Evolutionary conservation across 768 basidiomycete species (phyloP).

Genomic region (Mycena belliarum): DNA sequence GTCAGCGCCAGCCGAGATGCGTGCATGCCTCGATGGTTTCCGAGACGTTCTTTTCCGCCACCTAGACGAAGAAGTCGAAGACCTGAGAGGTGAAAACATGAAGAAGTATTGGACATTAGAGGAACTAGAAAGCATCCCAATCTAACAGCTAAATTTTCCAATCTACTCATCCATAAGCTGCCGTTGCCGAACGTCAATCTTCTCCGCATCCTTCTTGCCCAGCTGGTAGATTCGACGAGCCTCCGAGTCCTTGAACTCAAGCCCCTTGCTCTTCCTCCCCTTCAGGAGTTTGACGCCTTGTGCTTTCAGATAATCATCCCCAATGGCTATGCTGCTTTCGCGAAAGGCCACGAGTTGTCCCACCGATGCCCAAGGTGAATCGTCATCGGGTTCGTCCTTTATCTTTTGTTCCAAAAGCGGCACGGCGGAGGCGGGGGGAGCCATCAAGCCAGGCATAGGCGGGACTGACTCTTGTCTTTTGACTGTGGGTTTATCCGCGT

Average conservation of each 20-base stretch:
- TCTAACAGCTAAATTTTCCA: slow-evolving; percentile 12
- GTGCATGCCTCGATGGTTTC: slow-evolving; percentile 49
- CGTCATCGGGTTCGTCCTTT: slow-evolving; percentile 20
- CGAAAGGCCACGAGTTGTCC: slow-evolving; percentile 30
- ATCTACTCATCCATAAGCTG: slow-evolving; percentile 16
- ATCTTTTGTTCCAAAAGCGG: slow-evolving; percentile 4
- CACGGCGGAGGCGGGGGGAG: slow-evolving; percentile 11
- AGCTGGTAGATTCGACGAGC: slow-evolving; percentile 29
- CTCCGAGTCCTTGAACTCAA: slow-evolving; percentile 22
- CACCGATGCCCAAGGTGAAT: slow-evolving; percentile 25
- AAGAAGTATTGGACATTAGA: slow-evolving; percentile 54
- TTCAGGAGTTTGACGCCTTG: slow-evolving; percentile 22
- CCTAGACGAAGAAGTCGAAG: slow-evolving; percentile 54
- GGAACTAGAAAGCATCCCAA: slow-evolving; percentile 39
- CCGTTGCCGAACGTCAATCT: slow-evolving; percentile 28
- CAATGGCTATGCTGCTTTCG: slow-evolving; percentile 25
- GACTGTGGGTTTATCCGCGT: slow-evolving; percentile 14
- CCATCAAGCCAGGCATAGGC: slow-evolving; percentile 8
- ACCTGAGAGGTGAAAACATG: slow-evolving; percentile 51
- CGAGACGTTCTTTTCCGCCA: slow-evolving; percentile 51
- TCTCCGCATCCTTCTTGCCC: slow-evolving; percentile 31
- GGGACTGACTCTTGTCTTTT: slow-evolving; percentile 13
- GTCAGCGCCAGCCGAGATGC: slow-evolving; percentile 46
- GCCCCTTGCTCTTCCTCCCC: slow-evolving; percentile 12
- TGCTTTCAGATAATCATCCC: slow-evolving; percentile 28